Evolutionary conservation across 1,284 basidiomycete species (phyloP), one percentile per base, ranked within the genome.

Genomic region (Ceratobasidium sp.): DNA sequence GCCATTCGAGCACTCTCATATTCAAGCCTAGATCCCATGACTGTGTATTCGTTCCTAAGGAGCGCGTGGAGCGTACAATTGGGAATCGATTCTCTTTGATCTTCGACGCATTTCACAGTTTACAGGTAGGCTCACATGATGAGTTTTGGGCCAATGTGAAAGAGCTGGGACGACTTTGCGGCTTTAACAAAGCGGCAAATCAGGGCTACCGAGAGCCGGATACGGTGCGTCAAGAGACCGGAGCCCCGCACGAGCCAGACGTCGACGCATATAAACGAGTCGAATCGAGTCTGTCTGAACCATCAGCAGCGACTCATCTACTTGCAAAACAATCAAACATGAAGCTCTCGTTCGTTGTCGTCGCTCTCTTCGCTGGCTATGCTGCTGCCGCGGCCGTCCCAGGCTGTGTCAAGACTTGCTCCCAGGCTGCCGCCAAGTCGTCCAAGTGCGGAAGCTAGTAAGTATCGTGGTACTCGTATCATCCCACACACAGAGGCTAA

Each of bases 331-430:
- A 55, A 5, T 3, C 36, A 58, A 58, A 58, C 23, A 58, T 58
- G 55, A 58, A 58, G 55, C 18, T 58, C 8, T 58, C 55, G 34
- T 39, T 58, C 34, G 55, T 41, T 16, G n/a, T 58, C 36, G 55
- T 58, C 55, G 55, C 55, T 58, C 55, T 58, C 34, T 58, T 58
- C 18, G 55, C 55, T n/a, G 34, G 55, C 55, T 58, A 58, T 23
- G 55, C 55, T 23, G 34, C 55, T 23, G 55, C 55, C 55, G 55
- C 55, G 8, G 55, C 55, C n/a, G 28, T 58, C 34, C 55, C 55
- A 23, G 55, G 34, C 32, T 58, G 55, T 28, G 55, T 58, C 34
- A 58, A 58, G 34, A 21, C 55, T 23, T 58, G 55, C 55, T 58
- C 55, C 23, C 28, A 28, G 34, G 26, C 55, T 1, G 55, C 55